Evolutionary conservation across 1,284 basidiomycete species (phyloP), one percentile per base, ranked within the genome.

Genomic region (Rhodotorula sp.): DNA sequence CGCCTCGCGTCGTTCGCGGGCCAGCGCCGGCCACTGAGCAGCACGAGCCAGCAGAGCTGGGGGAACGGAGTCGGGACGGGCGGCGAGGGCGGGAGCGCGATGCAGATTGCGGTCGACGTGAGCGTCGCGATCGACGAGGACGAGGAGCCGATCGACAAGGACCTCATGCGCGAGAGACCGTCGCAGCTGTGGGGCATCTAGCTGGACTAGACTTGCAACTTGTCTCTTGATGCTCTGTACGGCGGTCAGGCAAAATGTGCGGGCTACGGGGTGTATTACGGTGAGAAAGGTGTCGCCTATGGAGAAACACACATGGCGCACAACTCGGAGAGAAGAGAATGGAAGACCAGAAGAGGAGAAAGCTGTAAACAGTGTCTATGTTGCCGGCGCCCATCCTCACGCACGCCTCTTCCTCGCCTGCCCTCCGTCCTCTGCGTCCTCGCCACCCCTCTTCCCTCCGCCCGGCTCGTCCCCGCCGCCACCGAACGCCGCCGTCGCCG

Each of bases 71-170:
- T 16, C 56, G 19, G 41, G 7, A 21, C 10, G 3, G 42, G 10
- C n/a, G 56, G 13, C 1, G 42, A 14, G 12, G 10, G 17, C 23
- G 27, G n/a, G 14, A 42, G 23, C 21, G 44, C 42, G 12, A 59
- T 69, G 7, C 41, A 54, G 27, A 63, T 69, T 4, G 14, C 27
- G 17, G 58, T 69, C 23, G 53, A 69, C 7, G 63, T 65, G 9
- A 54, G 61, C n/a, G 63, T 69, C 12, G 16, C 49, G 7, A 59
- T 65, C 21, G 68, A 69, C 2, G 42, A 49, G 16, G 67, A 48
- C 4, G 45, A 23, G 21, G 66, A 63, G 7, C 34, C 34, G 34
- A 34, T 34, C 34, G 34, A 34, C 34, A 34, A 34, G 34, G 34
- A 2, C 34, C 34, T 34, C 34, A 34, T 34, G 34, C 34, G 34